Base-by-base conservation (phyloP, 208 protist species). In the Lotmaria passim region DNA sequence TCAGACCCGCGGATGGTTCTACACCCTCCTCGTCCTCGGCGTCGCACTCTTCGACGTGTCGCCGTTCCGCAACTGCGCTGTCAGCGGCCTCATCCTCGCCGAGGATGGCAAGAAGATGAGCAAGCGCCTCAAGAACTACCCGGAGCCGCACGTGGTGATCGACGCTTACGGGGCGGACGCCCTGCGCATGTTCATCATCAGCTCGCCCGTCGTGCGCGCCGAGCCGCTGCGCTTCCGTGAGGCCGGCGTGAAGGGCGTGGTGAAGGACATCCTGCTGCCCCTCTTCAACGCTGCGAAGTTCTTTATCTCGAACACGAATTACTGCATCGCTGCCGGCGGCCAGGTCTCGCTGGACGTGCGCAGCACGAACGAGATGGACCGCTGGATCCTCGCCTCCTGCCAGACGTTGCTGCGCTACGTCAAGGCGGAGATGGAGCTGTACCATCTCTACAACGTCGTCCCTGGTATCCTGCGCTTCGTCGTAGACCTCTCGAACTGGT, bases 101-200 rank as follows among this genome's bases (percentile, higher is more conserved):
- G 86, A 85, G 51, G 97, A 99, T 72, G 96, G 98, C n/a, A 98
- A 98, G 73, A 99, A 99, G 85, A 99, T 99, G 99, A 98, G 88
- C 72, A 99, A 99, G 85, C 83, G 97, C 59, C 75, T 99, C 26
- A 99, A 99, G 80, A 99, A 99, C 90, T 99, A 99, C 83, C 98
- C 99, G 7, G 98, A 99, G 65, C 99, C 99, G 55, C 80, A 55
- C 26, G n/a, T 89, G 21, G 86, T 99, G 6, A 90, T 99, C 50
- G 68, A 99, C 60, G 56, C 82, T 6, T 94, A 98, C 83, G 99
- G 99, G 61, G 98, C 99, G 0, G 99, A 99, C 83, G 97, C 98
- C 23, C 81, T 99, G 26, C 86, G 99, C 48, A 93, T 99, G 73
- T 99, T 99, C 75, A 95, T 99, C 47, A 99, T 99, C 81, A 99